Evolutionary conservation across 2,329 filamentous ascomycete genomes (phyloP).

Genomic region (Epichloe hybrida): DNA sequence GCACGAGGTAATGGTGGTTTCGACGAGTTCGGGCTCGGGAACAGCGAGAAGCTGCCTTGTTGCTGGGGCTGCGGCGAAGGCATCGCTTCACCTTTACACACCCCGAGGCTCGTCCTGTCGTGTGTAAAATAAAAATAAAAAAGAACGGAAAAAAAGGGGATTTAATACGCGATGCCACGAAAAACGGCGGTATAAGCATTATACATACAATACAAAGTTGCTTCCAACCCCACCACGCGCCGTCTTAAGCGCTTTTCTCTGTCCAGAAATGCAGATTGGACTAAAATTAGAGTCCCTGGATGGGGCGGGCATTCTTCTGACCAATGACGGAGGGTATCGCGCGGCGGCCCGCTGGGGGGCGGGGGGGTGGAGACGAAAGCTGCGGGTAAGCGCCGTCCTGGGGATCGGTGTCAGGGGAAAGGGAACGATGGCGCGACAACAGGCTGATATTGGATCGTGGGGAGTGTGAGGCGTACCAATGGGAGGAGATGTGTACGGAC

Average conservation of each 20-base stretch:
- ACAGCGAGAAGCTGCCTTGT: too few relatives aligned
- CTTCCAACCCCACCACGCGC: neutral
- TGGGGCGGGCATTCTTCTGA: neutral
- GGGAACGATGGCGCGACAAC: too few relatives aligned
- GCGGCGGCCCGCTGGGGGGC: neutral
- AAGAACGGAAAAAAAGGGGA: neutral
- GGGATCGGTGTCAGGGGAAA: neutral
- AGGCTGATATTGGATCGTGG: too few relatives aligned
- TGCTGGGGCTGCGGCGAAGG: neutral
- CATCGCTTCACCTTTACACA: neutral
- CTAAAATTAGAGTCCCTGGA: neutral
- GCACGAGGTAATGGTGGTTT: conserved; percentile 10
- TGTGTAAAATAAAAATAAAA: neutral
- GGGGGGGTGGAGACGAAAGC: too few relatives aligned
- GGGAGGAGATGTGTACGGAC: too few relatives aligned
- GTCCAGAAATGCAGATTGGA: too few relatives aligned
- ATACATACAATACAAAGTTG: too few relatives aligned
- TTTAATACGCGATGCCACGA: too few relatives aligned
- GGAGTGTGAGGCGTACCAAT: too few relatives aligned
- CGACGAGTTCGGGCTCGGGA: conserved; percentile 8
- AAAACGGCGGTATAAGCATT: too few relatives aligned
- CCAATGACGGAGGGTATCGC: conserved; percentile 2
- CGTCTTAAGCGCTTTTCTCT: neutral
- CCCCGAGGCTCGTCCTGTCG: neutral
- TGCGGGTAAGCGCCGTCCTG: too few relatives aligned